These are phyloP conservation scores for Saccharomycopsis crataegensis DNA, from an alignment of 1,139 yeast genomes.

Conservation along the genomic window DNA sequence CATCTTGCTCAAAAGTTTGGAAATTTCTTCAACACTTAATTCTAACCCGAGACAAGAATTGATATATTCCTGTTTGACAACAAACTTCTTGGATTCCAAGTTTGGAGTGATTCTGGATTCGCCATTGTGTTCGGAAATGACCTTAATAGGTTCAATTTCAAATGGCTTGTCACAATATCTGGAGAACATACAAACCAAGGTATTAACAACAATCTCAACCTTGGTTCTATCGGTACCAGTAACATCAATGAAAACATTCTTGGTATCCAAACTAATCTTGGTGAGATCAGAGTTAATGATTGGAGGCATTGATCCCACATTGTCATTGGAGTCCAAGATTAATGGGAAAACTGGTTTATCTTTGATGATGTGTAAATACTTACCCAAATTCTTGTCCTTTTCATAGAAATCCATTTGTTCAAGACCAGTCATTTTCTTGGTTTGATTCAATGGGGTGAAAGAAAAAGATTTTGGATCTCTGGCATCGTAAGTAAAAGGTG, in stretches of 20 bases:
- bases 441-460: conserved; percentile 83
- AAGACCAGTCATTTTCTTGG: conserved; percentile 64
- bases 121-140: conserved; percentile 76
- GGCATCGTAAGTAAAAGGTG: conserved; percentile 88
- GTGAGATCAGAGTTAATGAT: conserved; percentile 90
- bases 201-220: conserved; percentile 84
- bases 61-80: conserved; percentile 78
- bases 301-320: conserved; percentile 92
- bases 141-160: conserved; percentile 81
- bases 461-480: conserved; percentile 70
- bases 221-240: conserved; percentile 96
- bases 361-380: conserved; percentile 79
- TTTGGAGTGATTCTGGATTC: conserved; percentile 75
- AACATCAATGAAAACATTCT: conserved; percentile 83
- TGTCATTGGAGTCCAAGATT: conserved; percentile 68
- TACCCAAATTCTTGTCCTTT: conserved; percentile 82
- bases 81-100: conserved; percentile 55
- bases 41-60: conserved; percentile 86
- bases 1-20: conserved; percentile 69
- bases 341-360: conserved; percentile 90
- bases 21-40: conserved; percentile 60
- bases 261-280: conserved; percentile 78
- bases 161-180: conserved; percentile 73
- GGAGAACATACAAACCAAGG: conserved; percentile 92
- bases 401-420: conserved; percentile 86